These are phyloP conservation scores for Fusarium hostae DNA, from an alignment of 2,329 filamentous ascomycete species.

Conservation along the genomic window DNA sequence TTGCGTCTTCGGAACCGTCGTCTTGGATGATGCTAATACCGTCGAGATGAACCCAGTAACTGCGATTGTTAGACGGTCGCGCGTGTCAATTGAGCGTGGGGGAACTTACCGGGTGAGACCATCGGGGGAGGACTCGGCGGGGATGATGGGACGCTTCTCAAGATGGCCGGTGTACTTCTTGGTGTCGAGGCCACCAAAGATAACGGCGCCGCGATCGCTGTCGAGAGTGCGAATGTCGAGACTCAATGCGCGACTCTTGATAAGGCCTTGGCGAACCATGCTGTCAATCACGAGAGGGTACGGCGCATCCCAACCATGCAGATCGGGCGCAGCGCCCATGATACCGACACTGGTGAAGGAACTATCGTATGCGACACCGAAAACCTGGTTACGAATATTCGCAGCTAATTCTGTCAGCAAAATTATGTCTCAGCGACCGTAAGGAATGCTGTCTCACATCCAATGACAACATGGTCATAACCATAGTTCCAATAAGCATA, in stretches of 20 bases:
- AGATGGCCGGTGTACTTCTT: conserved; percentile 66
- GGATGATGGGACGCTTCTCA: conserved; percentile 66
- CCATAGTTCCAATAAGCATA: conserved; percentile 49
- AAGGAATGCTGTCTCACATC: conserved; percentile 43
- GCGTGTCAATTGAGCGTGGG: too few relatives aligned
- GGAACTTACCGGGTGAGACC: conserved; percentile 43
- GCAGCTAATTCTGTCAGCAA: conserved; percentile 39
- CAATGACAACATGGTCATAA: conserved; percentile 49
- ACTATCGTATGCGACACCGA: conserved; percentile 52
- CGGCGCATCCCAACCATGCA: conserved; percentile 48
- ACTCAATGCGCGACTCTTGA: conserved; percentile 52
- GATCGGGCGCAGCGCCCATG: conserved; percentile 50
- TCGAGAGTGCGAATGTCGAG: conserved; percentile 50
- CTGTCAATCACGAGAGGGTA: conserved; percentile 52
- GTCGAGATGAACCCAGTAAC: conserved; percentile 58
- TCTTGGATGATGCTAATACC: conserved; percentile 49
- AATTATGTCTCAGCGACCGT: neutral
- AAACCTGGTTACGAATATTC: conserved; percentile 49
- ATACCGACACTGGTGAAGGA: conserved; percentile 47
- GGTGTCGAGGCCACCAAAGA: conserved; percentile 69
- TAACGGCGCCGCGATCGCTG: conserved; percentile 48
- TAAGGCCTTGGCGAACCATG: conserved; percentile 49
- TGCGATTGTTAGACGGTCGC: conserved; percentile 8
- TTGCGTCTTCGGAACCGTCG: conserved; percentile 53
- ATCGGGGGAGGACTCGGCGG: conserved; percentile 51